Base-by-base conservation (phyloP, 805 yeast genomes). In the Kregervanrija pseudodelftensis region DNA sequence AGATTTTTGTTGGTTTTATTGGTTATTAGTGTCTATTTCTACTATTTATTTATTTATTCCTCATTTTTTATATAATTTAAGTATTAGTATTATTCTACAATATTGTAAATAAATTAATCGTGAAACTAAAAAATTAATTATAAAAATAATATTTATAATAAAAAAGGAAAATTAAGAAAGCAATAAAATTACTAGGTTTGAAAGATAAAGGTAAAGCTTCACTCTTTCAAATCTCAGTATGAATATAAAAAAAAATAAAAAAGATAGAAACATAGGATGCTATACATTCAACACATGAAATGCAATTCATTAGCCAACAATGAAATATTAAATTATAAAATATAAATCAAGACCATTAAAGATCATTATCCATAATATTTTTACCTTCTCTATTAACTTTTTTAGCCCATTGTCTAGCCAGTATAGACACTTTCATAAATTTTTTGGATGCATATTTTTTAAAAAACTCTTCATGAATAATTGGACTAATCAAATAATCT, bases 401-500 rank as follows among this genome's bases (percentile, higher is more conserved):
- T 59, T 82, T 79, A 17, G 90, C 93, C 93, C 93, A 85, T 61
- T 83, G 85, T 60, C 91, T 76, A 50, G 93, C 82, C 46, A 83
- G 70, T 14, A 84, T 76, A 46, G 88, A 80, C 28, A 89, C 93
- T 64, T 87, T 86, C 83, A 93, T 78, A 60, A 82, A 89, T 62
- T 85, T 83, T 60, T 88, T 80, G 31, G 93, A 79, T 40, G 95
- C 91, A 61, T 93, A 93, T 67, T 93, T 93, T 60, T 85, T 86
- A 70, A 88, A 89, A 59, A 91, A 88, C 62, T 88, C 96, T 59
- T 87, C 95, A 66, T 90, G 95, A 47, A 79, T 81, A 42, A 89
- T 85, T 10, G 95, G 95, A 39, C 82, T 74, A 37, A 80, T 77
- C 51, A 85, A 65, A 62, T 86, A 91, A 59, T 82, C 85, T 63